Evolutionary conservation across 2,329 filamentous ascomycete genomes (phyloP).

Genomic region (Exserohilum rostratum): DNA sequence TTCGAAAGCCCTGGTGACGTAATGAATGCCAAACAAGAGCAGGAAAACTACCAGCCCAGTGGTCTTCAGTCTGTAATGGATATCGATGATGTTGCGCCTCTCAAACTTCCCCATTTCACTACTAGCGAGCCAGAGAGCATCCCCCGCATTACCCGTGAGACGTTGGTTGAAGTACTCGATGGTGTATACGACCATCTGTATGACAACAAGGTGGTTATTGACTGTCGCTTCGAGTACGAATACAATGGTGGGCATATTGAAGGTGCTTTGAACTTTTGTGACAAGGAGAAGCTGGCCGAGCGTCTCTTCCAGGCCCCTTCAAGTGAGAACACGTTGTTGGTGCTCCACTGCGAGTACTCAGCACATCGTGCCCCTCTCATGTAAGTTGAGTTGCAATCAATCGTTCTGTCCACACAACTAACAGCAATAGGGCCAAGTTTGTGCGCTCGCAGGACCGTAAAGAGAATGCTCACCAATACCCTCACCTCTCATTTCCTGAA

Average conservation of each 20-base stretch:
- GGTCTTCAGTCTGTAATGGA: constrained; percentile 79
- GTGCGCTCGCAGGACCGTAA: constrained; percentile 88
- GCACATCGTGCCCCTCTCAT: constrained; percentile 95
- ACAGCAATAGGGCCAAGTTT: constrained; percentile 70
- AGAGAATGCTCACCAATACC: constrained; percentile 84
- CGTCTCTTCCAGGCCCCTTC: constrained; percentile 72
- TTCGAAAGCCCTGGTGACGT: constrained; percentile 91
- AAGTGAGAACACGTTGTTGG: constrained; percentile 77
- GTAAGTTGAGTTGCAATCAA: constrained; percentile 49
- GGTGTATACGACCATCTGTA: constrained; percentile 79
- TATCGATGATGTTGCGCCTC: constrained; percentile 75
- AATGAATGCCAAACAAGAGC: constrained; percentile 71
- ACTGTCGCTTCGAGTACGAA: constrained; percentile 98
- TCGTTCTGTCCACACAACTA: constrained; percentile 13
- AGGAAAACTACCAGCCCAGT: constrained; percentile 64
- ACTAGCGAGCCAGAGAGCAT: constrained; percentile 84
- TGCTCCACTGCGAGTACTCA: constrained; percentile 99
- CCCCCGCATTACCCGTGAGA: constrained; percentile 82
- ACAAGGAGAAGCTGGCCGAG: constrained; percentile 83
- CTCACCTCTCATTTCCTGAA: constrained; percentile 90
- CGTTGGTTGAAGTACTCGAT: constrained; percentile 85
- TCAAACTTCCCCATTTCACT: constrained; percentile 82
- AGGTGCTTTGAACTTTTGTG: constrained; percentile 93
- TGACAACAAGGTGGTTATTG: constrained; percentile 84
- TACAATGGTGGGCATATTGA: constrained; percentile 96